Percentiles rank a stretch among this genome's conserved stretches.
These are phyloP conservation scores for Neurospora sp. DNA, from an alignment of 495 filamentous ascomycete species.

Conservation along the genomic window DNA sequence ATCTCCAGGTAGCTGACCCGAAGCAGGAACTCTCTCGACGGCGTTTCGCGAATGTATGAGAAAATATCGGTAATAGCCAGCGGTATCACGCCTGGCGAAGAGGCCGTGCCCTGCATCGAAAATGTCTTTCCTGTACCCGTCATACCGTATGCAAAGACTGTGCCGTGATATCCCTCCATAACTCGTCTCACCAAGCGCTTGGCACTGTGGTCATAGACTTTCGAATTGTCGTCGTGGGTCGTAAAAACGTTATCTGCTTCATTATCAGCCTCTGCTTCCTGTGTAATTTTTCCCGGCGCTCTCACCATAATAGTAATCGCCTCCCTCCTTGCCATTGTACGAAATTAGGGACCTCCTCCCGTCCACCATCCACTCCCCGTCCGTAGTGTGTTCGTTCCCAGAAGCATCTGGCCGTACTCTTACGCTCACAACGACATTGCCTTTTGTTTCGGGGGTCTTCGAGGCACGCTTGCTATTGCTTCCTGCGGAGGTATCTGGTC, in stretches of 20 bases:
- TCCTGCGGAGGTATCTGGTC: conserved; percentile 22
- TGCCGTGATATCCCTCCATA: conserved; percentile 98
- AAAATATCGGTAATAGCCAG: conserved; percentile 98
- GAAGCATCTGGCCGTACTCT: conserved; percentile 76
- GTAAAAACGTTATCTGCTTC: conserved; percentile 85
- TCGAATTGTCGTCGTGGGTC: conserved; percentile 81
- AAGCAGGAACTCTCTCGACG: conserved; percentile 85
- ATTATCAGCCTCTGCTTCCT: conserved; percentile 2
- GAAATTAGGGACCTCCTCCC: conserved; percentile 70
- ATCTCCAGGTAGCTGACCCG: conserved; percentile 98
- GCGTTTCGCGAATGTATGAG: conserved; percentile 95
- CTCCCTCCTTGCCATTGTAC: conserved; percentile 80
- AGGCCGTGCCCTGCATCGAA: conserved; percentile 97
- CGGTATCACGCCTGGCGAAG: conserved; percentile 93
- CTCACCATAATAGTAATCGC: conserved; percentile 87
- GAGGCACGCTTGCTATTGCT: conserved; percentile 39
- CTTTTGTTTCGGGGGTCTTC: conserved; percentile 57
- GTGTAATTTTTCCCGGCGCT: not conserved
- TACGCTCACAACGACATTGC: conserved; percentile 94
- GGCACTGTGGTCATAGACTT: conserved; percentile 86
- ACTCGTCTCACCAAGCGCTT: conserved; percentile 91
- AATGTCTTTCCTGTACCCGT: conserved; percentile 98
- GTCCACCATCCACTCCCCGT: conserved; percentile 90
- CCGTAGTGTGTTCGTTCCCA: conserved; percentile 47
- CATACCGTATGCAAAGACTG: conserved; percentile 98